Evolutionary conservation across 257 asterid species (phyloP).

Genomic region (Solanum lignicaule): DNA sequence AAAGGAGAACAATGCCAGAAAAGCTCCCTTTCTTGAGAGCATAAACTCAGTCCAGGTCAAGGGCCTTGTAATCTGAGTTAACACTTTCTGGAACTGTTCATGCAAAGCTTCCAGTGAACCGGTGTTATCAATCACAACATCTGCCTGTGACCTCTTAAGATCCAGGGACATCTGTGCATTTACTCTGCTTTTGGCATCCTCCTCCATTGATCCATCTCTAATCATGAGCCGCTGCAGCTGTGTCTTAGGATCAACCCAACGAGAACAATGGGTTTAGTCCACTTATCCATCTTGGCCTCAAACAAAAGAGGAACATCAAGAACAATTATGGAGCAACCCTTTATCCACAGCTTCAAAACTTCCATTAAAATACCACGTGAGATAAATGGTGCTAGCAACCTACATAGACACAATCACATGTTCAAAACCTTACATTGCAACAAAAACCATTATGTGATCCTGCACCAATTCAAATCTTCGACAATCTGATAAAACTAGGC

Average conservation of each 20-base stretch:
- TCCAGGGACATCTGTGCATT: conserved; percentile 83
- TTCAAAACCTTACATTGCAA: not conserved
- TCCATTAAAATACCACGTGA: conserved; percentile 56
- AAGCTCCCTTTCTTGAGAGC: conserved; percentile 67
- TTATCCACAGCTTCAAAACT: conserved; percentile 77
- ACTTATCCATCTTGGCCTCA: conserved; percentile 76
- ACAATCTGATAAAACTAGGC: not conserved
- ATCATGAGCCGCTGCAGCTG: conserved; percentile 69
- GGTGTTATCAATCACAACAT: conserved; percentile 63
- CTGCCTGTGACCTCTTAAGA: conserved; percentile 58
- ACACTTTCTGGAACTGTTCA: conserved; percentile 37
- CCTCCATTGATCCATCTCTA: conserved; percentile 67
- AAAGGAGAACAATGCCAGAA: conserved; percentile 39
- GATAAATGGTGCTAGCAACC: conserved; percentile 79
- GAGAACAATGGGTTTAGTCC: conserved; percentile 81
- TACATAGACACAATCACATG: conserved; percentile 12
- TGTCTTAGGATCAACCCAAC: conserved; percentile 87
- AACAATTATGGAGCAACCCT: conserved; percentile 55
- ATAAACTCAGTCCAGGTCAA: conserved; percentile 81
- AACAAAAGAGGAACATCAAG: conserved; percentile 93
- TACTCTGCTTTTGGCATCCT: conserved; percentile 70
- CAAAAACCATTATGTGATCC: not conserved
- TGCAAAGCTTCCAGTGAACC: conserved; percentile 65
- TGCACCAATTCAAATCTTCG: not conserved
- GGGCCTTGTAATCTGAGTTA: conserved; percentile 47